Percentiles rank a stretch among this genome's conserved stretches.
Conservation (phyloP, 257 asterid genomes). For the Jacaranda mimosifolia region DNA sequence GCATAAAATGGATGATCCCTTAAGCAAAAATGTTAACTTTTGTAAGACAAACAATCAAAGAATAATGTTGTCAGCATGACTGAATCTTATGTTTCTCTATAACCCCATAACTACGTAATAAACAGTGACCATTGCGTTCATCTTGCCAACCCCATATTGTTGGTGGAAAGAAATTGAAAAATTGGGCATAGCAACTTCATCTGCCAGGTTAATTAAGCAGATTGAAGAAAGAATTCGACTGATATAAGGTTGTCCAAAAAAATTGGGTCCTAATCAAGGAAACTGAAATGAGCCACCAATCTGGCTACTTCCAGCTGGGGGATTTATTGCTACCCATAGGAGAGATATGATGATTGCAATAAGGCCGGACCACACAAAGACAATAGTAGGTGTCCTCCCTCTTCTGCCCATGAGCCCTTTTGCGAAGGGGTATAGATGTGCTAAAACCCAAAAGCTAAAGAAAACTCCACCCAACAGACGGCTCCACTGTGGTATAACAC, state of each 20-base stretch:
- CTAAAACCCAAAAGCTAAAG: constrained; percentile 83
- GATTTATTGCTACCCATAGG: constrained; percentile 75
- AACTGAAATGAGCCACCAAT: constrained; percentile 78
- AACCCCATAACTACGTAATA: constrained; percentile 33
- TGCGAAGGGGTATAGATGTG: constrained; percentile 75
- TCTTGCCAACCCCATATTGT: constrained; percentile 15
- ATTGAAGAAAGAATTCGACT: constrained; percentile 27
- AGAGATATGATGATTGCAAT: constrained; percentile 75
- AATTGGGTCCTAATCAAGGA: constrained; percentile 47
- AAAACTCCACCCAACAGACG: constrained; percentile 72
- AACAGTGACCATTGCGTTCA: constrained; percentile 3
- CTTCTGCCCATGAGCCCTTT: constrained; percentile 83
- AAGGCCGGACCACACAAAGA: constrained; percentile 76
- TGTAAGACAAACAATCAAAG: constrained; percentile 30
- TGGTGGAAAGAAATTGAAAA: background rate
- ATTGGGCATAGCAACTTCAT: constrained; percentile 17
- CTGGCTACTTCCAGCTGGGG: constrained; percentile 66
- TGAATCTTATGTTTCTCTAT: no score
- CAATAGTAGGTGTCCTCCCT: constrained; percentile 73
- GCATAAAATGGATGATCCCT: background rate
- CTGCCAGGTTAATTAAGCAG: constrained; percentile 22
- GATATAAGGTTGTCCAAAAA: constrained; percentile 2
- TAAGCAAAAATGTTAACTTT: constrained; percentile 23
- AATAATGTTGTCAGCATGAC: constrained; percentile 26
- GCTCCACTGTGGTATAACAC: constrained; percentile 79